Conservation (phyloP, 1,284 basidiomycete species). For the Moesziomyces sp. region DNA sequence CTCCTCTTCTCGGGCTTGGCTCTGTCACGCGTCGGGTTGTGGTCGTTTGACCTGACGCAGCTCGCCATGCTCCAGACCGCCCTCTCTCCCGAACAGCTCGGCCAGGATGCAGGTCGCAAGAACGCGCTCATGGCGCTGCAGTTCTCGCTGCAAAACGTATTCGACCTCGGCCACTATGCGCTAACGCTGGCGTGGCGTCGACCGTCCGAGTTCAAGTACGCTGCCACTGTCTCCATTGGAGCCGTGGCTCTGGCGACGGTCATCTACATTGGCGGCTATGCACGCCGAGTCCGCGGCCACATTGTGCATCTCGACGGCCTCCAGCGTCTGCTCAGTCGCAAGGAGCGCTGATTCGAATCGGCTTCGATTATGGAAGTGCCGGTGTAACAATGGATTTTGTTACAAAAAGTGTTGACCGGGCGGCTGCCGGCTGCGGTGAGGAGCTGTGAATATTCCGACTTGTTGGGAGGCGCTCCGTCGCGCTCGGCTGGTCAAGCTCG, state of each 20-base stretch:
- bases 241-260: slow-evolving; percentile 47
- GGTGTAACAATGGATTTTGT: not conserved
- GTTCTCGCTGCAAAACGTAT: slow-evolving; percentile 52
- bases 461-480: slow-evolving; percentile 12
- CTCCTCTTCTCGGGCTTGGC: slow-evolving; percentile 70
- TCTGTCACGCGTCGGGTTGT: slow-evolving; percentile 71
- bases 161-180: slow-evolving; percentile 53
- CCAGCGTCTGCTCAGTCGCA: slow-evolving; percentile 33
- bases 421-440: not conserved
- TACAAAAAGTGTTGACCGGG: not conserved
- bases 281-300: slow-evolving; percentile 54
- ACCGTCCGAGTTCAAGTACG: slow-evolving; percentile 55
- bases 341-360: slow-evolving; percentile 19
- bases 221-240: slow-evolving; percentile 49
- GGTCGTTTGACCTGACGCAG: slow-evolving; percentile 73
- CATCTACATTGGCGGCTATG: slow-evolving; percentile 55
- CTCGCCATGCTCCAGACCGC: slow-evolving; percentile 69
- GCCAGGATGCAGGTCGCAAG: slow-evolving; percentile 35
- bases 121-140: slow-evolving; percentile 56
- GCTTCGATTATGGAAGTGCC: not conserved
- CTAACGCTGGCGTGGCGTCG: slow-evolving; percentile 52
- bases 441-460: not conserved
- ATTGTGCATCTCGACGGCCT: slow-evolving; percentile 54
- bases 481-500: slow-evolving; percentile 22
- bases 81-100: slow-evolving; percentile 34